phyloP scores from a whole-genome alignment of 169 alveolate genomes.

The Plasmodium billcollinsi region DNA sequence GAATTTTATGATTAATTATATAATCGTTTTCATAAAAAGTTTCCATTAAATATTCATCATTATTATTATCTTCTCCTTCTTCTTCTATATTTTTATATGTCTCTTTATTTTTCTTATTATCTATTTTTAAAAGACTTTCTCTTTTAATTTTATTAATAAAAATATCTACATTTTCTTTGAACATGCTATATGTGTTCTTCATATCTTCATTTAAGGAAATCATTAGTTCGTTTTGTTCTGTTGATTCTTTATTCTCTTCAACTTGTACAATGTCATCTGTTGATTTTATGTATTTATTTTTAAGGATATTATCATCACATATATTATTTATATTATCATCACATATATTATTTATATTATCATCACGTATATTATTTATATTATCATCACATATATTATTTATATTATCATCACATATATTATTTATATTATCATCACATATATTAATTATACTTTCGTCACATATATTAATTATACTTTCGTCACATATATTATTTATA shows the following conservation, averaged over 20 bases:
- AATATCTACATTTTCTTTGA: conserved; percentile 13
- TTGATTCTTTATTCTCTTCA: not conserved
- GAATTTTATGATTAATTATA: not conserved
- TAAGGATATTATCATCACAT: no score
- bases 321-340: no score
- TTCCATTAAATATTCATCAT: not conserved
- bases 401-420: not conserved
- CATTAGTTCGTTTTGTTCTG: not conserved
- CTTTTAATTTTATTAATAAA: conserved; percentile 29
- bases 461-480: no score
- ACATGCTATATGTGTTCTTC: conserved; percentile 9
- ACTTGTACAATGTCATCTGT: not conserved
- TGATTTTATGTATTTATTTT: not conserved
- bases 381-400: not conserved
- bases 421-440: not conserved
- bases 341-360: not conserved
- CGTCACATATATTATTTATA: not conserved
- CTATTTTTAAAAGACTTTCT: not conserved
- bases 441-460: not conserved
- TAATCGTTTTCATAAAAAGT: not conserved
- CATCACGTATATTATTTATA: not conserved
- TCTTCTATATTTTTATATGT: not conserved
- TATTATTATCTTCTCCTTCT: no score
- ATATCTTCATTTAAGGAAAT: conserved; percentile 9
- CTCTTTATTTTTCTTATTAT: not conserved